phyloP scores from a whole-genome alignment of 306 rosid species.

The Fagus sylvatica region DNA sequence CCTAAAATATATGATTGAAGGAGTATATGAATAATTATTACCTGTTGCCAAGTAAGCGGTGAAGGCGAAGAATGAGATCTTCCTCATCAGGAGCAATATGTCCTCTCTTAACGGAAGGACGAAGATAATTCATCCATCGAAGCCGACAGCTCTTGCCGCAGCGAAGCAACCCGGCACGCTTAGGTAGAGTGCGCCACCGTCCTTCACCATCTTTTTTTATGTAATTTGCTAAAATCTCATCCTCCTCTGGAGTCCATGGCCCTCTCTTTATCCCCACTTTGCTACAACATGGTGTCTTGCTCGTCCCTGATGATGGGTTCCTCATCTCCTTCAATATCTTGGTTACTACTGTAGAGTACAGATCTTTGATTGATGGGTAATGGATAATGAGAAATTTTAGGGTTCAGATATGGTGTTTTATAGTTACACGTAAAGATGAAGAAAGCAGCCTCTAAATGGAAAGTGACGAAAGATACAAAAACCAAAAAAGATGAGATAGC shows the following conservation, averaged over 20 bases:
- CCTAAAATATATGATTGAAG: not conserved
- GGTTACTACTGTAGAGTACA: too few species aligned
- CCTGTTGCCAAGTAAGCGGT: conserved; percentile 91
- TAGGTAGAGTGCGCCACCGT: conserved; percentile 78
- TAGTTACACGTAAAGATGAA: not conserved
- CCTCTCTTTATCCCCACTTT: conserved; percentile 77
- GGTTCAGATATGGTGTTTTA: not conserved
- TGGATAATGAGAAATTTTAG: not conserved
- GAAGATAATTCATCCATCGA: conserved; percentile 95
- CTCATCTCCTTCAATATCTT: conserved; percentile 9
- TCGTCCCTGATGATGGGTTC: conserved; percentile 11
- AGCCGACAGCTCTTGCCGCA: conserved; percentile 94
- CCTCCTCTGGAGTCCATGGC: conserved; percentile 86
- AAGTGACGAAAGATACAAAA: not conserved
- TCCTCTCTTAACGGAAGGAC: conserved; percentile 84
- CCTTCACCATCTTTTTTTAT: conserved; percentile 77
- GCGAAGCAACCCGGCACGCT: conserved; percentile 69
- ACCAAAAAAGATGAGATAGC: too few species aligned
- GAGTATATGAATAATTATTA: not conserved
- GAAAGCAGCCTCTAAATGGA: not conserved
- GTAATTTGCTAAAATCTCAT: conserved; percentile 47
- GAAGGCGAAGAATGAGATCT: conserved; percentile 93
- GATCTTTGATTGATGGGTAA: not conserved
- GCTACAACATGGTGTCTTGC: conserved; percentile 47
- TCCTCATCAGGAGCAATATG: conserved; percentile 88